Percentiles rank a stretch among this genome's conserved stretches.
phyloP scores from a whole-genome alignment of 768 basidiomycete genomes.

The Plicaturopsis crispa region DNA sequence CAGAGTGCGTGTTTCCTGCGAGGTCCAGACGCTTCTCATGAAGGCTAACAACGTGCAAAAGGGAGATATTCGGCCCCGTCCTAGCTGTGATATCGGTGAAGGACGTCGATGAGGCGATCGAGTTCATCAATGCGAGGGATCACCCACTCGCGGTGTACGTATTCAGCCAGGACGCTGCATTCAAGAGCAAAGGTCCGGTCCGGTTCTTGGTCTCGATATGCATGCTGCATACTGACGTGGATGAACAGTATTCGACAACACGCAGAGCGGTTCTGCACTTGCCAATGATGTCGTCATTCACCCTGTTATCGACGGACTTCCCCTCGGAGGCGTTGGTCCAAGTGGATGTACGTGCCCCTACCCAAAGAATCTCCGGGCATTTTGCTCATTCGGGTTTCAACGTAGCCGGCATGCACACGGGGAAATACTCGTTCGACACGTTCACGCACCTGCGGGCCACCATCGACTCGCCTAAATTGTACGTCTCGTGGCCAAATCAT shows the following conservation, averaged over 20 bases:
- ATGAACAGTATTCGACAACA: conserved; percentile 53
- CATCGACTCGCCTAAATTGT: neutral
- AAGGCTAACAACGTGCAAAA: too few species aligned
- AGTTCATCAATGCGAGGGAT: conserved; percentile 34
- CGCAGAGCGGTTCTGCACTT: conserved; percentile 61
- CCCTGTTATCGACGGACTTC: conserved; percentile 52
- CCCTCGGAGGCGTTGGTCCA: conserved; percentile 67
- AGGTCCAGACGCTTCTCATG: too few species aligned
- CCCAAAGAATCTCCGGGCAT: neutral
- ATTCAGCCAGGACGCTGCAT: conserved; percentile 51
- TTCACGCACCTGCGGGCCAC: neutral
- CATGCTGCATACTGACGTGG: conserved; percentile 1
- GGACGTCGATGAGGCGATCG: conserved; percentile 44
- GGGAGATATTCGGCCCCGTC: conserved; percentile 71
- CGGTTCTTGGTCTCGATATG: neutral
- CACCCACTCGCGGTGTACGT: conserved; percentile 74
- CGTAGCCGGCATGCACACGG: neutral
- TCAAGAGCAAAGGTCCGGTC: conserved; percentile 64
- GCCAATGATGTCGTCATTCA: conserved; percentile 71
- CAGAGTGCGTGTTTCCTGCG: conserved; percentile 46
- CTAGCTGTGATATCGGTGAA: conserved; percentile 57
- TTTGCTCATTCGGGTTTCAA: neutral
- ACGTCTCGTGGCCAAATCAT: neutral
- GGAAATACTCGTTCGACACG: neutral
- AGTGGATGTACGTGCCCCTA: conserved; percentile 53